Percentiles rank a stretch among this genome's conserved stretches.
These are phyloP conservation scores for Fraxinus sp. DNA, from an alignment of 305 asterid species.

Conservation along the genomic window DNA sequence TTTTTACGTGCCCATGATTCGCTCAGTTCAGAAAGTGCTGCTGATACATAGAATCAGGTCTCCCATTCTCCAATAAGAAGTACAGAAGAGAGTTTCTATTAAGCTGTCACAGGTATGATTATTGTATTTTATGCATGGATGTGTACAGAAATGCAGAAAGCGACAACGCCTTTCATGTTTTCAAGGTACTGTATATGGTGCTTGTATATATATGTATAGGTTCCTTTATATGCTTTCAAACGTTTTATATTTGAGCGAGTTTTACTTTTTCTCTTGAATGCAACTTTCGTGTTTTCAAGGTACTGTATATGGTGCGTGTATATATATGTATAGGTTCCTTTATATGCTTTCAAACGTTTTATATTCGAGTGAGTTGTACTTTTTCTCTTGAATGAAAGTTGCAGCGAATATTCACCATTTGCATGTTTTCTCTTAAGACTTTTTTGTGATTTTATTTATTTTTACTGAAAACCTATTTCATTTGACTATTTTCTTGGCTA, in stretches of 20 bases:
- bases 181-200: neutral
- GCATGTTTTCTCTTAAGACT: neutral
- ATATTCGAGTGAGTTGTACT: neutral
- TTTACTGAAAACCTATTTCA: neutral
- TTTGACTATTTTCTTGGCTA: neutral
- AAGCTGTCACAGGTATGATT: neutral
- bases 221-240: neutral
- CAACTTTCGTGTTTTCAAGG: neutral
- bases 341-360: neutral
- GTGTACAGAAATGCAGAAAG: neutral
- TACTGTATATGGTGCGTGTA: neutral
- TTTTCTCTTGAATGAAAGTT: neutral
- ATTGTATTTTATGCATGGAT: neutral
- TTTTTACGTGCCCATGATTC: constrained; percentile 49
- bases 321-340: neutral
- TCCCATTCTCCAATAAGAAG: constrained; percentile 19
- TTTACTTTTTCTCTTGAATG: neutral
- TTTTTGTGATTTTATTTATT: neutral
- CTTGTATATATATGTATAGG: neutral
- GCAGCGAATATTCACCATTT: neutral
- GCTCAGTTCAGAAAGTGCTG: constrained; percentile 22
- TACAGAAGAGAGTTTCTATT: constrained; percentile 16
- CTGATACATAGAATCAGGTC: constrained; percentile 9
- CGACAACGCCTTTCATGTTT: neutral
- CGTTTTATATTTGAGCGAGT: neutral